Base-by-base conservation (phyloP, 1,284 basidiomycete genomes). In the Trametes sp. region DNA sequence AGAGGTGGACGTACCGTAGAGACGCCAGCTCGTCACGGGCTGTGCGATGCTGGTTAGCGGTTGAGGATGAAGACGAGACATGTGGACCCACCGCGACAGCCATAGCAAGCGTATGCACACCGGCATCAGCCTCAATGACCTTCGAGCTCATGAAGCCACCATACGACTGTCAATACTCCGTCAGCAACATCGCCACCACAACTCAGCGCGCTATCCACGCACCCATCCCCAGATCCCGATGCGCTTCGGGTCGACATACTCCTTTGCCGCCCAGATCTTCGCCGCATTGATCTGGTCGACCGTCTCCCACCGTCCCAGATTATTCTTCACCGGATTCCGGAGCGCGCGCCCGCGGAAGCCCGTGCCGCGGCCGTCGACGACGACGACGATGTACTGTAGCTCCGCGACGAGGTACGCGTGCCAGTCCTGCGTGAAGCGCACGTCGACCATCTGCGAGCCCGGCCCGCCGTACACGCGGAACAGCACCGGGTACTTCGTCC, bases 171-270 rank as follows among this genome's bases (percentile, higher is more conserved):
- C 24, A 21, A 26, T 48, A n/a, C 11, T 50, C 24, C 56, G 35
- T 52, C 68, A 60, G 60, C 23, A 7, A 4, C 4, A 9, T 14
- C 4, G 4, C 8, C 24, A 24, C 19, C 28, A 33, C 29, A 1
- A 11, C 21, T 4, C 10, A 28, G 16, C n/a, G n/a, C 1, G n/a
- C 9, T 9, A 23, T 4, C 21, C 49, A 80, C 90, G 73, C 66
- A 94, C 93, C 95, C 95, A 98, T 50, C 95, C 95, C 94, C 95
- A 97, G 38, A 98, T 89, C 0, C 96, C 97, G 46, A 98, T 93
- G 48, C 94, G 82, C 71, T 84, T 87, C 44, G 87, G 81, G 74
- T 96, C 95, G 3, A 94, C 89, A 71, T 90, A 95, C 56, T 85
- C 82, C 78, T 87, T 94, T 62, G 83, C 82, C 10, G 86, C 90